phyloP scores from a whole-genome alignment of 306 rosid species.

The Glycine latifolia region DNA sequence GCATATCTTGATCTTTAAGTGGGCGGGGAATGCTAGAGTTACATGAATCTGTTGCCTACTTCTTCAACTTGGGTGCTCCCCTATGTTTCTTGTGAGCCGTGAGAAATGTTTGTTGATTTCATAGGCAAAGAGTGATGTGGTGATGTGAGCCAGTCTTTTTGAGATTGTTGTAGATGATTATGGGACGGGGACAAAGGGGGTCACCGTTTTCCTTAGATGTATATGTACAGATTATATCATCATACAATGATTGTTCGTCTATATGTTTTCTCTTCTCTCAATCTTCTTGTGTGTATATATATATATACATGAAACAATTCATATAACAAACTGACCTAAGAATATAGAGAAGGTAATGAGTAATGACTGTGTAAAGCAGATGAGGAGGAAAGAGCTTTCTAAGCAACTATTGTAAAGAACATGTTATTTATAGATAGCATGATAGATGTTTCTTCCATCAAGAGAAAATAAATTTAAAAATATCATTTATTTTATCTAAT shows the following conservation, averaged over 20 bases:
- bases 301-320: background rate
- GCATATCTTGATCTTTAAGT: conserved; percentile 32
- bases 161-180: conserved; percentile 50
- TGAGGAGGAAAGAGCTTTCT: background rate
- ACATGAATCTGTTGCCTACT: conserved; percentile 35
- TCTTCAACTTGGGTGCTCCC: conserved; percentile 42
- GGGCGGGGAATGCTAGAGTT: background rate
- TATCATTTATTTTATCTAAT: too few relatives aligned
- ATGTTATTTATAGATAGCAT: too few relatives aligned
- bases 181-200: conserved; percentile 40
- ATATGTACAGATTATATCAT: conserved; percentile 60
- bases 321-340: background rate
- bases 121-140: conserved; percentile 11
- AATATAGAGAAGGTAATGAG: background rate
- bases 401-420: too few relatives aligned
- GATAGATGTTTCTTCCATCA: too few relatives aligned
- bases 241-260: conserved; percentile 50
- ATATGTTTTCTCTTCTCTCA: conserved; percentile 18
- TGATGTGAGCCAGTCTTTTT: conserved; percentile 43
- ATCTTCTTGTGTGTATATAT: conserved; percentile 31
- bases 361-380: background rate
- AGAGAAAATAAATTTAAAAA: too few relatives aligned
- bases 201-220: conserved; percentile 48
- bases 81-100: conserved; percentile 44
- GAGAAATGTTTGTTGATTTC: conserved; percentile 45